phyloP scores from a whole-genome alignment of 495 filamentous ascomycete species.

The Xylaria bambusicola region DNA sequence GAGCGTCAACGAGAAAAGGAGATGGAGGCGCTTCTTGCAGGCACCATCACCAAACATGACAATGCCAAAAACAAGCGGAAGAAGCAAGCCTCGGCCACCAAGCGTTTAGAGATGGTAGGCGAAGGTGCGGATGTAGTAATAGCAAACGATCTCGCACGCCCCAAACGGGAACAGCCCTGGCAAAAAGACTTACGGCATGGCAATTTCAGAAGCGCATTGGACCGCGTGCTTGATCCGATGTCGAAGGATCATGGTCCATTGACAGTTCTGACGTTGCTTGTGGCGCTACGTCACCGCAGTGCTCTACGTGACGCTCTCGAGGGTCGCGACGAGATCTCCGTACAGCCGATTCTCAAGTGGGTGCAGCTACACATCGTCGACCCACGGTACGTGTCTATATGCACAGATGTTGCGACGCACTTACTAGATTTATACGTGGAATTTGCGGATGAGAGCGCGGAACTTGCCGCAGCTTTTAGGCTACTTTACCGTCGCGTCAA shows the following conservation, averaged over 20 bases:
- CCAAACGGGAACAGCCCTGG: slow-evolving; percentile 71
- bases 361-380: slow-evolving; percentile 74
- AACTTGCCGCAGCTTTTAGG: slow-evolving; percentile 68
- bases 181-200: slow-evolving; percentile 78
- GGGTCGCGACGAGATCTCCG: slow-evolving; percentile 76
- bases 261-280: slow-evolving; percentile 71
- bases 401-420: slow-evolving; percentile 76
- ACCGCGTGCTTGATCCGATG: slow-evolving; percentile 64
- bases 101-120: slow-evolving; percentile 80
- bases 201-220: slow-evolving; percentile 73
- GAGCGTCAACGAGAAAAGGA: slow-evolving; percentile 77
- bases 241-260: slow-evolving; percentile 53
- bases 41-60: slow-evolving; percentile 69
- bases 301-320: slow-evolving; percentile 80
- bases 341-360: slow-evolving; percentile 85
- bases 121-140: slow-evolving; percentile 88
- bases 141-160: slow-evolving; percentile 52
- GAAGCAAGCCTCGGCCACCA: slow-evolving; percentile 67
- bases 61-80: slow-evolving; percentile 67
- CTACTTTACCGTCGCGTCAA: slow-evolving; percentile 67
- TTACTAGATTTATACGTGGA: slow-evolving; percentile 85
- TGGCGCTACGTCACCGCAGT: slow-evolving; percentile 82
- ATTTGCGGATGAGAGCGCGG: slow-evolving; percentile 70
- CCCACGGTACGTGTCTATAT: slow-evolving; percentile 72
- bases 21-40: slow-evolving; percentile 80